These are phyloP conservation scores for Brassica incana DNA, from an alignment of 345 rosid species.

Conservation along the genomic window DNA sequence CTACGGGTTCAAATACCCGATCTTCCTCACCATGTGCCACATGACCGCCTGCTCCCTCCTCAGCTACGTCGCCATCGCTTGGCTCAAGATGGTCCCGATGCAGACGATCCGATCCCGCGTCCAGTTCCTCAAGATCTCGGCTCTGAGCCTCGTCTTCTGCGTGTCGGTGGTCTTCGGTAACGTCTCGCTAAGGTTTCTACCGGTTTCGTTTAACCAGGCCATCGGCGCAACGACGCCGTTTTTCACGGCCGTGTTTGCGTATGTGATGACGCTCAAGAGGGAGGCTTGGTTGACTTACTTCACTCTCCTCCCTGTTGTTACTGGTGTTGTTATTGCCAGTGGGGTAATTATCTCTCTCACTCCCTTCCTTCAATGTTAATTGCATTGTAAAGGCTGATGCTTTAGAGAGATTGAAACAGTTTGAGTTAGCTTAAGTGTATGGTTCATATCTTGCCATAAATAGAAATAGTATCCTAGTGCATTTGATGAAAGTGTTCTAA, in stretches of 20 bases:
- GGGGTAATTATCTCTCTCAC: slow-evolving; percentile 56
- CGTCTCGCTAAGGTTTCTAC: slow-evolving; percentile 73
- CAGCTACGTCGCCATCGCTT: slow-evolving; percentile 88
- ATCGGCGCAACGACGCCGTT: slow-evolving; percentile 99
- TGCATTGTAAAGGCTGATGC: neutral
- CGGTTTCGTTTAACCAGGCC: slow-evolving; percentile 94
- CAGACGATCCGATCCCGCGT: slow-evolving; percentile 88
- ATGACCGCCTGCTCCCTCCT: slow-evolving; percentile 97
- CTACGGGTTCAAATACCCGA: slow-evolving; percentile 98
- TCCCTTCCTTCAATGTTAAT: neutral
- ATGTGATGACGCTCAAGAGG: slow-evolving; percentile 76
- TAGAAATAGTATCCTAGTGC: too few relatives aligned
- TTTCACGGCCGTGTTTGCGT: slow-evolving; percentile 95
- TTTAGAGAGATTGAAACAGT: neutral
- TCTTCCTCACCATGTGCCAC: slow-evolving; percentile 98
- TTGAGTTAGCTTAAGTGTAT: too few relatives aligned
- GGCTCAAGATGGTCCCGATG: slow-evolving; percentile 99
- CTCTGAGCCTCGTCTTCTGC: slow-evolving; percentile 85
- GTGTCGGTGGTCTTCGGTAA: slow-evolving; percentile 97
- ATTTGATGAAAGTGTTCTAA: too few relatives aligned
- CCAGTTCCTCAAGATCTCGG: slow-evolving; percentile 90
- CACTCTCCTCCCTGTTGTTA: slow-evolving; percentile 87
- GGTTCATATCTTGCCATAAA: too few relatives aligned
- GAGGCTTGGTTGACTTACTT: slow-evolving; percentile 97
- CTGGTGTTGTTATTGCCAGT: slow-evolving; percentile 97